Evolutionary conservation across 1,284 basidiomycete genomes (phyloP).

Genomic region (Mycosarcoma mackinlayi): DNA sequence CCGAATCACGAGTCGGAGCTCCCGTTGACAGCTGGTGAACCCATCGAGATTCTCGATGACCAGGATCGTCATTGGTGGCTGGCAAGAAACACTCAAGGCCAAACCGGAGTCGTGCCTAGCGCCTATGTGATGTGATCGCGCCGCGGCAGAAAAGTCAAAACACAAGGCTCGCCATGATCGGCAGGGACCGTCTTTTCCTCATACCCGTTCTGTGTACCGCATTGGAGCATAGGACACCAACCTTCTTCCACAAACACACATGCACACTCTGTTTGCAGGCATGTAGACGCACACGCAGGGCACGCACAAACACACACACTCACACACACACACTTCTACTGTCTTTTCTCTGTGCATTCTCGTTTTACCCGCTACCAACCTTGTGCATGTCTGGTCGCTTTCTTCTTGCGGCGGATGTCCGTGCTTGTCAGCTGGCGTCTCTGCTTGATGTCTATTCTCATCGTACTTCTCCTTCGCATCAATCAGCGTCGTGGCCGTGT

Average conservation of each 20-base stretch:
- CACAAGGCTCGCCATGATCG: too few species aligned
- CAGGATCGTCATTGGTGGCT: slow-evolving; percentile 64
- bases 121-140: slow-evolving; percentile 56
- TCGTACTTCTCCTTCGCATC: not conserved
- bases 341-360: slow-evolving; percentile 15
- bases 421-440: not conserved
- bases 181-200: not conserved
- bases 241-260: too few species aligned
- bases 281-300: too few species aligned
- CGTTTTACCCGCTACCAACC: not conserved
- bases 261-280: too few species aligned
- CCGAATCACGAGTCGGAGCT: slow-evolving; percentile 62
- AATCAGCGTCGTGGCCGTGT: not conserved
- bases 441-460: not conserved
- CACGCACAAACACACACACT: not conserved
- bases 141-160: not conserved
- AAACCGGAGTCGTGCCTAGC: slow-evolving; percentile 60
- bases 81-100: slow-evolving; percentile 48
- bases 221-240: not conserved
- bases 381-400: not conserved
- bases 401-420: not conserved
- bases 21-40: slow-evolving; percentile 53
- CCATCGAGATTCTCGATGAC: slow-evolving; percentile 60
- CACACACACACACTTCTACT: slow-evolving; percentile 9
- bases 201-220: slow-evolving; percentile 20